phyloP scores from a whole-genome alignment of 1,284 basidiomycete genomes.

The Pseudozyma pruni region DNA sequence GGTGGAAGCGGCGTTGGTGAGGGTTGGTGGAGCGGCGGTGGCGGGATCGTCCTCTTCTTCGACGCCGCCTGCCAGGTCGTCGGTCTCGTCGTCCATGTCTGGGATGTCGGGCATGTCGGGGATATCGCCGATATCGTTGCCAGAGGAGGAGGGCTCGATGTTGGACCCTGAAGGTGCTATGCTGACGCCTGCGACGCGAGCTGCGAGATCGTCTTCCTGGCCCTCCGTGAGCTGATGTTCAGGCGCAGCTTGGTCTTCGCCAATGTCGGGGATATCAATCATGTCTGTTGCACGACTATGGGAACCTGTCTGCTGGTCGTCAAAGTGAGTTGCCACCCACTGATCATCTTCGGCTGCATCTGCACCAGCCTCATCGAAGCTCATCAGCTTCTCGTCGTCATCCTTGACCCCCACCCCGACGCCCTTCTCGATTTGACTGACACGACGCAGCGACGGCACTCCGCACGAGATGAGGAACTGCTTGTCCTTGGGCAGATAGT shows the following conservation, averaged over 20 bases:
- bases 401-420: slow-evolving; percentile 35
- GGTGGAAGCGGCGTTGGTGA: slow-evolving; percentile 4
- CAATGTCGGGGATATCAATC: slow-evolving; percentile 60
- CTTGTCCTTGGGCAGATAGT: slow-evolving; percentile 92
- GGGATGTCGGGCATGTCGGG: slow-evolving; percentile 59
- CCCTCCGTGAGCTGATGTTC: slow-evolving; percentile 51
- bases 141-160: slow-evolving; percentile 10
- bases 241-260: slow-evolving; percentile 47
- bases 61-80: slow-evolving; percentile 54
- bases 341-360: slow-evolving; percentile 48
- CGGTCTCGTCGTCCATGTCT: slow-evolving; percentile 61
- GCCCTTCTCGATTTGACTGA: slow-evolving; percentile 57
- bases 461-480: slow-evolving; percentile 82
- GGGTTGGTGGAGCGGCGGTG: slow-evolving; percentile 52
- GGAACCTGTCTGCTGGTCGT: slow-evolving; percentile 15
- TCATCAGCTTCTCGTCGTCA: slow-evolving; percentile 50
- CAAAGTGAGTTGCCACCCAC: slow-evolving; percentile 57
- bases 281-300: slow-evolving; percentile 44
- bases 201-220: slow-evolving; percentile 59
- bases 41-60: slow-evolving; percentile 61
- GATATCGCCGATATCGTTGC: slow-evolving; percentile 36
- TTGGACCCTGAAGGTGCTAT: slow-evolving; percentile 8
- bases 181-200: slow-evolving; percentile 47
- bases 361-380: slow-evolving; percentile 41
- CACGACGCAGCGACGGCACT: slow-evolving; percentile 63